These are phyloP conservation scores for Plasmopara viticola DNA, from an alignment of 352 stramenopile genomes.

Conservation along the genomic window DNA sequence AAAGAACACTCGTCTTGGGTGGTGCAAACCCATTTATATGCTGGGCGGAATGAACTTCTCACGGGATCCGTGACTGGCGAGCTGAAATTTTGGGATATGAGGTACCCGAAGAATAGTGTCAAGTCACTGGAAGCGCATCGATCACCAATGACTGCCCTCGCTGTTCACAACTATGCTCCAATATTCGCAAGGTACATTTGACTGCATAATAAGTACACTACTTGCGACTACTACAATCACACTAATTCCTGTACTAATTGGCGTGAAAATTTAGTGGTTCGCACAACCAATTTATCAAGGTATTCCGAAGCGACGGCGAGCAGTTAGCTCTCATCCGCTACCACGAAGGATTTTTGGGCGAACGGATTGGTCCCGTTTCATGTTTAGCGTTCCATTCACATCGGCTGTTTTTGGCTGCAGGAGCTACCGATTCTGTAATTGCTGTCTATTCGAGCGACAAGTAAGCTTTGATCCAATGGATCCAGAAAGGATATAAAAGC, in stretches of 20 bases:
- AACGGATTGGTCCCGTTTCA: slow-evolving; percentile 96
- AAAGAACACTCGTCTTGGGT: slow-evolving; percentile 95
- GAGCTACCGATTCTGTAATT: slow-evolving; percentile 93
- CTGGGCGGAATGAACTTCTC: slow-evolving; percentile 83
- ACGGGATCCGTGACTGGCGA: slow-evolving; percentile 92
- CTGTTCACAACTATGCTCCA: slow-evolving; percentile 92
- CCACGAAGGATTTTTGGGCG: slow-evolving; percentile 94
- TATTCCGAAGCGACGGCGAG: slow-evolving; percentile 89
- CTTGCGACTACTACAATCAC: neutral
- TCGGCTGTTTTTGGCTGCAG: slow-evolving; percentile 92
- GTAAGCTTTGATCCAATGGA: slow-evolving; percentile 15
- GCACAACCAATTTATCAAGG: slow-evolving; percentile 99
- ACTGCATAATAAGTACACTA: neutral
- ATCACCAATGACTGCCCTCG: slow-evolving; percentile 94
- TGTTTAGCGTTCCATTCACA: slow-evolving; percentile 96
- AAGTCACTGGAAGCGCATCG: slow-evolving; percentile 87
- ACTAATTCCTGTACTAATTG: slow-evolving; percentile 4
- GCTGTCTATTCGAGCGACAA: slow-evolving; percentile 89
- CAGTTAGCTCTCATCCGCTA: slow-evolving; percentile 87
- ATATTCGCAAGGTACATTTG: slow-evolving; percentile 87
- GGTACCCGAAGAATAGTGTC: slow-evolving; percentile 73
- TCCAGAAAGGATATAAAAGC: neutral
- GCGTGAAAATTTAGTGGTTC: slow-evolving; percentile 69
- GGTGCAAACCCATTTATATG: slow-evolving; percentile 86
- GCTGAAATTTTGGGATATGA: slow-evolving; percentile 97